Evolutionary conservation across 176 grass and related monocot species (phyloP).

Genomic region (Luzula sylvatica): DNA sequence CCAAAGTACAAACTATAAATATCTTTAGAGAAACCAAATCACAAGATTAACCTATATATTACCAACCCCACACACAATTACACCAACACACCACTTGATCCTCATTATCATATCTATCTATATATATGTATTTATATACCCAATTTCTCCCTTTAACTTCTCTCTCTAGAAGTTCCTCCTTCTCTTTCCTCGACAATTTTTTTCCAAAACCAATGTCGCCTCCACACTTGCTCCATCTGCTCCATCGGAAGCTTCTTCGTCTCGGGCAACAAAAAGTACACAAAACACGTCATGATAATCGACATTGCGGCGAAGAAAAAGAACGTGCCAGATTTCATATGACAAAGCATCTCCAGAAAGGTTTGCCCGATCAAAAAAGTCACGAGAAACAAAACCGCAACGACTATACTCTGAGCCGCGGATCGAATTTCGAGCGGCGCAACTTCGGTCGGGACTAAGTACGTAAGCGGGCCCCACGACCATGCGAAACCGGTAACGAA

Average conservation of each 20-base stretch:
- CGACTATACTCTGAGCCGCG: slow-evolving; percentile 58
- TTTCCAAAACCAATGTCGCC: slow-evolving; percentile 63
- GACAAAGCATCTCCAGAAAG: slow-evolving; percentile 47
- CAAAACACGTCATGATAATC: slow-evolving; percentile 40
- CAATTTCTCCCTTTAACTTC: slow-evolving; percentile 37
- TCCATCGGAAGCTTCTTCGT: slow-evolving; percentile 72
- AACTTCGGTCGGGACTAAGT: slow-evolving; percentile 52
- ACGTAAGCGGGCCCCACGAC: slow-evolving; percentile 79
- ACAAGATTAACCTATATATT: background rate
- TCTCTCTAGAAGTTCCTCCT: slow-evolving; percentile 35
- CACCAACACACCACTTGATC: slow-evolving; percentile 5
- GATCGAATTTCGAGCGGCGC: slow-evolving; percentile 68
- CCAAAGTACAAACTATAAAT: background rate
- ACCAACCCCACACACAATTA: background rate
- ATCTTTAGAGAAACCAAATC: background rate
- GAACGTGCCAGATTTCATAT: slow-evolving; percentile 52
- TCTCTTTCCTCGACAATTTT: slow-evolving; percentile 33
- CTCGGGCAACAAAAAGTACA: slow-evolving; percentile 56
- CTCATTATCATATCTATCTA: slow-evolving; percentile 46
- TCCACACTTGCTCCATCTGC: slow-evolving; percentile 72
- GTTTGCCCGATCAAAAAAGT: slow-evolving; percentile 51
- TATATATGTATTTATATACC: too few species aligned
- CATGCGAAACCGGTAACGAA: slow-evolving; percentile 59
- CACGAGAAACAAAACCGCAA: slow-evolving; percentile 52
- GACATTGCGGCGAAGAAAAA: slow-evolving; percentile 44